phyloP scores from a whole-genome alignment of 345 rosid genomes.

The Gossypium mustelinum region DNA sequence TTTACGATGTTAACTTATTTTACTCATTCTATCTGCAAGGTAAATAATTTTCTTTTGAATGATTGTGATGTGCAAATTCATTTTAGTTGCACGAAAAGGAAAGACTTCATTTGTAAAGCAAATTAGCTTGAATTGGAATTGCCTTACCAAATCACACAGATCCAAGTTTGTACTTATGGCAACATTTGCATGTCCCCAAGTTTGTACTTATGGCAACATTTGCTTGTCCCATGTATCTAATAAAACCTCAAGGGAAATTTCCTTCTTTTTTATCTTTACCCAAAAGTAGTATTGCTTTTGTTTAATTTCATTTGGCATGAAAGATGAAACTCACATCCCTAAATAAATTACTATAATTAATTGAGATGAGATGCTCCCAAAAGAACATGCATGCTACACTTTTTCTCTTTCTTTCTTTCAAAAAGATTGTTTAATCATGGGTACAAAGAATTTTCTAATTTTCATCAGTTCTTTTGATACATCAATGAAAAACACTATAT shows the following conservation, averaged over 20 bases:
- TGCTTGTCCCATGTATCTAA: neutral
- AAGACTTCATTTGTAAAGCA: no score
- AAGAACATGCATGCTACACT: no score
- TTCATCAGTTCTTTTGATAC: no score
- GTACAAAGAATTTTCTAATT: no score
- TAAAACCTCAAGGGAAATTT: conserved; percentile 5
- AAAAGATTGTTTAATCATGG: no score
- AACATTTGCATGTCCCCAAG: neutral
- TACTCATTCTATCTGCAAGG: no score
- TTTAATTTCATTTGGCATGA: neutral
- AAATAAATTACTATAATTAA: neutral
- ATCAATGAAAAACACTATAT: no score
- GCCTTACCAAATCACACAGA: neutral
- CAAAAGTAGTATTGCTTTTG: neutral
- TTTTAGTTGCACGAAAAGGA: no score
- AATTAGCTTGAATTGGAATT: neutral
- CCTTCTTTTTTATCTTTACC: neutral
- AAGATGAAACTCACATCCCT: neutral
- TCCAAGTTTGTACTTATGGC: neutral
- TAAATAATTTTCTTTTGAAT: no score
- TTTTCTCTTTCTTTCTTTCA: neutral
- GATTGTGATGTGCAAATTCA: no score
- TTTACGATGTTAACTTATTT: no score
- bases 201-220: neutral
- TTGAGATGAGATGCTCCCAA: neutral